Evolutionary conservation across 2,329 filamentous ascomycete genomes (phyloP), one percentile per base, ranked within the genome.

Genomic region (Xylaria sp.): DNA sequence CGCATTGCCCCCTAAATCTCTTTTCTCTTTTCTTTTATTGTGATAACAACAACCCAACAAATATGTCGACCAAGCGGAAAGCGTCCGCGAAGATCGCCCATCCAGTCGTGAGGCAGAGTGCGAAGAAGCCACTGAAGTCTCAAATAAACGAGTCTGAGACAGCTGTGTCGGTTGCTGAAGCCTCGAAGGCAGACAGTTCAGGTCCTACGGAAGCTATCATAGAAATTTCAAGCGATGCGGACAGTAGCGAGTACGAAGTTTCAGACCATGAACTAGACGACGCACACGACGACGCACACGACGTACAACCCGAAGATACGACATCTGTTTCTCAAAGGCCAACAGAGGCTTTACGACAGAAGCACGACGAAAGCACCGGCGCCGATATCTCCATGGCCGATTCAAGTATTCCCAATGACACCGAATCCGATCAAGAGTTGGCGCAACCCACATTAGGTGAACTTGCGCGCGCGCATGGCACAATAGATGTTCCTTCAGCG

Each of bases 361-460:
- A 69, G 66, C 48, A 65, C 6, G 68, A 60, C 4, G 77, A 77
- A 25, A 78, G 78, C 48, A 76, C 68, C 37, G 76, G 76, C 63
- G 64, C 64, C 13, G 77, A 78, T 66, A 73, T 76, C n/a, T 71
- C 77, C 35, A 77, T 77, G 75, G 69, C 70, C 42, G 78, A 75
- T 35, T 73, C 71, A 53, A 75, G 68, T 63, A 68, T 69, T 35
- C 72, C 68, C 66, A 75, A 77, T 47, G 80, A 79, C 60, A 78
- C 76, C 50, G 81, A 80, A 37, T 84, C 83, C 40, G 85, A 87
- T 66, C 82, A 81, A 53, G 84, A 88, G 64, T 82, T 81, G 5
- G 81, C 83, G 21, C 84, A 82, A 35, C 92, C 93, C 2, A 93
- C 93, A 0, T 97, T 98, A 79, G 95, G 94, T 75, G 95, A 98